Evolutionary conservation across 306 rosid genomes (phyloP).

Genomic region (Cucurbita ficifolia): DNA sequence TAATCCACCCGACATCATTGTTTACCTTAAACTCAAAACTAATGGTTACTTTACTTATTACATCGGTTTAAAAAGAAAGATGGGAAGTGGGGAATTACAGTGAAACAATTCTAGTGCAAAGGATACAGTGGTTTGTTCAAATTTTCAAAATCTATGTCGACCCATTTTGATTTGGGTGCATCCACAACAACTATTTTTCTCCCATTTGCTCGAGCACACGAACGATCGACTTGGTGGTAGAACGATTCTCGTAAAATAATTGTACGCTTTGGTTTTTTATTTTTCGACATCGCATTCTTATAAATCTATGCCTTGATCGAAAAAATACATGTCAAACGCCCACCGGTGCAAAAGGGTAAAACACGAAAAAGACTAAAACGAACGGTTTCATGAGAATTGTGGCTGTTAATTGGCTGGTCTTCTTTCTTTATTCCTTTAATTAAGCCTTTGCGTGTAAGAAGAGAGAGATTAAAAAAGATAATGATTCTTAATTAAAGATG

Average conservation of each 20-base stretch:
- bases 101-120: slow-evolving; percentile 14
- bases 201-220: not conserved
- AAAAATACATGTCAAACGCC: not conserved
- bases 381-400: not conserved
- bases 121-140: slow-evolving; percentile 2
- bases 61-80: not conserved
- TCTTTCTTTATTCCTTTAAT: too few relatives aligned
- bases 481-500: not conserved
- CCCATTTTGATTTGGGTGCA: slow-evolving; percentile 23
- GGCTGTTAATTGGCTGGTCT: not conserved
- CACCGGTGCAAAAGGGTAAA: not conserved
- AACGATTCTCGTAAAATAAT: not conserved
- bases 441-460: slow-evolving; percentile 2
- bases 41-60: not conserved
- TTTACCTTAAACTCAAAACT: too few relatives aligned
- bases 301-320: too few relatives aligned
- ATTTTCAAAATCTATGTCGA: slow-evolving; percentile 17
- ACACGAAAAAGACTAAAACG: not conserved
- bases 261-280: not conserved
- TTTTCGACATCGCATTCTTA: too few relatives aligned
- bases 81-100: not conserved
- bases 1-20: not conserved
- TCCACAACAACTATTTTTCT: not conserved
- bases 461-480: not conserved
- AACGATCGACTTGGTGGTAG: not conserved